phyloP scores from a whole-genome alignment of 257 asterid genomes.

The Solanum corneliomulleri region DNA sequence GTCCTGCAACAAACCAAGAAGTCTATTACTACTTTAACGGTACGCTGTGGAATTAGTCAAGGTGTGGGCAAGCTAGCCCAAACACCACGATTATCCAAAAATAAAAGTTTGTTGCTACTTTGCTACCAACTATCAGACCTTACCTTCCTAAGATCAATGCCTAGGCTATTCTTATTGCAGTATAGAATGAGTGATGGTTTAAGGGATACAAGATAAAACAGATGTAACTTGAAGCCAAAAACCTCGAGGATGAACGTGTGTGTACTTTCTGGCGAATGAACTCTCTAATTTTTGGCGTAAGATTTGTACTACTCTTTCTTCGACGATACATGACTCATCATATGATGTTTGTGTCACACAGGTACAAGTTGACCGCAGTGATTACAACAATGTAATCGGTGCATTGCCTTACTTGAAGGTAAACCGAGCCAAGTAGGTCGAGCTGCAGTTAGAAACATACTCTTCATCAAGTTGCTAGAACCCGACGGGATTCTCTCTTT shows the following conservation, averaged over 20 bases:
- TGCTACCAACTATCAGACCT: background rate
- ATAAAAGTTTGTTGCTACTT: background rate
- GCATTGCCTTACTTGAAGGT: constrained; percentile 94
- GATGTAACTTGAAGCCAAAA: background rate
- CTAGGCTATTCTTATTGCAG: background rate
- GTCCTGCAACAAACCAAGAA: background rate
- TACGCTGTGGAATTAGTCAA: background rate
- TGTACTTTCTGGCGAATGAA: background rate
- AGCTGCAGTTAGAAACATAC: background rate
- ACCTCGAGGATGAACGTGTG: background rate
- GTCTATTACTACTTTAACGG: background rate
- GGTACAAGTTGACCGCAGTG: constrained; percentile 91
- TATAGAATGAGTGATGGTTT: background rate
- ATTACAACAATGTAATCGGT: constrained; percentile 84
- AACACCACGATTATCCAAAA: background rate
- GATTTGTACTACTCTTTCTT: background rate
- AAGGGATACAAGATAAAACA: background rate
- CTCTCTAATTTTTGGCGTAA: background rate
- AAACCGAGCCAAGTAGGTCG: constrained; percentile 46
- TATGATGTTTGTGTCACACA: constrained; percentile 5
- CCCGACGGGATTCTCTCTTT: background rate
- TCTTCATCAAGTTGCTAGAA: background rate
- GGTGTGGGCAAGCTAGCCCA: background rate
- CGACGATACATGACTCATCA: background rate
- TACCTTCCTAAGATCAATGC: background rate